phyloP scores from a whole-genome alignment of 2,329 filamentous ascomycete species.

The Fusarium buxicola region DNA sequence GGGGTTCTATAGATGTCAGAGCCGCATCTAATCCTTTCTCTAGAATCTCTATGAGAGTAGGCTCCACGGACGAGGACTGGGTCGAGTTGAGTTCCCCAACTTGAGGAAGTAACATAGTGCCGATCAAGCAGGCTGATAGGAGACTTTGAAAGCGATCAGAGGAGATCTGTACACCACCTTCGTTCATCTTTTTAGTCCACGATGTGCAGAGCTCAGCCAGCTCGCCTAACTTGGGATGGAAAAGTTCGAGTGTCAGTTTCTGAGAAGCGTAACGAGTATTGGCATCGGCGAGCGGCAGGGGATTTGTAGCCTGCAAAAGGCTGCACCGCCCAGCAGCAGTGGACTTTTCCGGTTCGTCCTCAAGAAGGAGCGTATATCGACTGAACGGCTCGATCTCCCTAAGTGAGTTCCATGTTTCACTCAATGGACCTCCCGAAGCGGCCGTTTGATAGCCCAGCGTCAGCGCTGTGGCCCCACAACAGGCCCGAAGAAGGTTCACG shows the following conservation, averaged over 20 bases:
- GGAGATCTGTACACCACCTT: slow-evolving; percentile 63
- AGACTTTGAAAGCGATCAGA: slow-evolving; percentile 65
- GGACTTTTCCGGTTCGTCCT: slow-evolving; percentile 37
- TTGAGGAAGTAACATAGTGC: slow-evolving; percentile 60
- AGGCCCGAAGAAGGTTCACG: slow-evolving; percentile 74
- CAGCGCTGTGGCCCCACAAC: slow-evolving; percentile 66
- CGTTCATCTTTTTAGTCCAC: slow-evolving; percentile 59
- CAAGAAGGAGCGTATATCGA: slow-evolving; percentile 67
- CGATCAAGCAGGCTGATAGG: slow-evolving; percentile 60
- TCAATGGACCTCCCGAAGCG: slow-evolving; percentile 60
- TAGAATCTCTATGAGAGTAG: slow-evolving; percentile 55
- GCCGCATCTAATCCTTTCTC: slow-evolving; percentile 56
- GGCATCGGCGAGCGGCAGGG: slow-evolving; percentile 46
- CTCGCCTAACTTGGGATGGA: slow-evolving; percentile 65
- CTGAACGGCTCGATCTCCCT: slow-evolving; percentile 58
- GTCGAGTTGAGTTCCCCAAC: slow-evolving; percentile 60
- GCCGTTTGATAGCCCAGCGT: slow-evolving; percentile 47
- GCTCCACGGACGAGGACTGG: slow-evolving; percentile 62
- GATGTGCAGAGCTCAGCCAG: slow-evolving; percentile 59
- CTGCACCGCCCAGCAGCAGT: slow-evolving; percentile 5
- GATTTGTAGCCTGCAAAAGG: slow-evolving; percentile 11
- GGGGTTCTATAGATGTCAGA: slow-evolving; percentile 58
- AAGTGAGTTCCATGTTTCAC: slow-evolving; percentile 61
- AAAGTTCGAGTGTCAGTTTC: slow-evolving; percentile 65
- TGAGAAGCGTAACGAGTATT: slow-evolving; percentile 56